Percentiles rank a stretch among this genome's conserved stretches.
Conservation (phyloP, 805 yeast species). For the Saccharomycopsis sp. region DNA sequence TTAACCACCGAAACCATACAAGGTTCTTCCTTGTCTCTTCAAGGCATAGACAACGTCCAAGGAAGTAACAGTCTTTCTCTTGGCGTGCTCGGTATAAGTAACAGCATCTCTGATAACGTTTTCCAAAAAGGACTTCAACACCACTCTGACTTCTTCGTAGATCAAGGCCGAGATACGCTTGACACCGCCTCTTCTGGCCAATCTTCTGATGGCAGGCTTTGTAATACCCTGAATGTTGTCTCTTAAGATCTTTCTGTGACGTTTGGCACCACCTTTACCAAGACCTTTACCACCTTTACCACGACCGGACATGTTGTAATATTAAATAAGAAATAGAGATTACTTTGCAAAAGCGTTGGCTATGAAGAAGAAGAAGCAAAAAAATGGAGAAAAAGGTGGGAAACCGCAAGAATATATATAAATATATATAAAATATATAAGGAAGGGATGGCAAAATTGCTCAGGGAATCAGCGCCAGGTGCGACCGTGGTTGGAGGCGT, state of each 20-base stretch:
- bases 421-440: too few relatives aligned
- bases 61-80: constrained; percentile 99
- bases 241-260: constrained; percentile 99
- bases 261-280: constrained; percentile 99
- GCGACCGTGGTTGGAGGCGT: too few relatives aligned
- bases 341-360: too few relatives aligned
- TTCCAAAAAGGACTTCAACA: constrained; percentile 90
- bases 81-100: constrained; percentile 99
- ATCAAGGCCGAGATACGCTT: constrained; percentile 98
- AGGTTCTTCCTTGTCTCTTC: constrained; percentile 99
- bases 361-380: too few relatives aligned
- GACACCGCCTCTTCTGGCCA: constrained; percentile 99
- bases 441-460: too few relatives aligned
- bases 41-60: constrained; percentile 97
- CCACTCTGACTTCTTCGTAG: constrained; percentile 98
- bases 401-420: too few relatives aligned
- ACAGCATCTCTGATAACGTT: constrained; percentile 98
- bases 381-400: too few relatives aligned
- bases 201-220: constrained; percentile 99
- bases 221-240: constrained; percentile 99
- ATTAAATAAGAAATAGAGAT: constrained; percentile 10
- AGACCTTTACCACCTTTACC: constrained; percentile 99
- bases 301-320: constrained; percentile 82
- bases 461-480: too few relatives aligned
- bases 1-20: constrained; percentile 99